Percentiles rank a stretch among this genome's conserved stretches.
These are phyloP conservation scores for Helicostylum pulchrum DNA, from an alignment of 192 early-diverging fungal species.

Conservation along the genomic window DNA sequence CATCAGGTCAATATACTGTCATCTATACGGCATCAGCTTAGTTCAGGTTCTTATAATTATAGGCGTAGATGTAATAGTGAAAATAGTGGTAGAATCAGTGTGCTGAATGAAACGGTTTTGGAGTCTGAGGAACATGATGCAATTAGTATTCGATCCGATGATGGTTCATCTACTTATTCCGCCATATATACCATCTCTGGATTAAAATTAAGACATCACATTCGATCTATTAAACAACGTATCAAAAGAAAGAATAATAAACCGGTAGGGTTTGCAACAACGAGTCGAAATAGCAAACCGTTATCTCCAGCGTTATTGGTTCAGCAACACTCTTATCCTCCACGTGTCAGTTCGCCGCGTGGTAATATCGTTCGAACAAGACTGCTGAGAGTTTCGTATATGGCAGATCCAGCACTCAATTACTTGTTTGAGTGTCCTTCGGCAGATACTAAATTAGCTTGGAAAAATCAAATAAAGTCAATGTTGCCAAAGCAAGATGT, in stretches of 20 bases:
- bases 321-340: too few relatives aligned
- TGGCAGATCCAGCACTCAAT: background rate
- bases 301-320: too few relatives aligned
- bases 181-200: background rate
- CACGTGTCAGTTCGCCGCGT: background rate
- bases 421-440: slow-evolving; percentile 4
- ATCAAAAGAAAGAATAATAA: background rate
- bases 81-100: too few relatives aligned
- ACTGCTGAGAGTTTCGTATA: background rate
- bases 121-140: too few relatives aligned
- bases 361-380: background rate
- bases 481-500: background rate
- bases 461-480: slow-evolving; percentile 1
- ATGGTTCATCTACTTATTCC: background rate
- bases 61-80: too few relatives aligned
- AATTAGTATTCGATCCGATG: too few relatives aligned
- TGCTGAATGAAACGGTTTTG: too few relatives aligned
- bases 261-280: too few relatives aligned
- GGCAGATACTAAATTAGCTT: background rate
- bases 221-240: slow-evolving; percentile 6
- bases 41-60: background rate
- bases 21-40: slow-evolving; percentile 2
- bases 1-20: slow-evolving; percentile 1
- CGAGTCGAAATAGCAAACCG: too few relatives aligned
- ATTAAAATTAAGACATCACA: background rate